Base-by-base conservation (phyloP, 352 stramenopile genomes). In the Elongisporangium undulatum region DNA sequence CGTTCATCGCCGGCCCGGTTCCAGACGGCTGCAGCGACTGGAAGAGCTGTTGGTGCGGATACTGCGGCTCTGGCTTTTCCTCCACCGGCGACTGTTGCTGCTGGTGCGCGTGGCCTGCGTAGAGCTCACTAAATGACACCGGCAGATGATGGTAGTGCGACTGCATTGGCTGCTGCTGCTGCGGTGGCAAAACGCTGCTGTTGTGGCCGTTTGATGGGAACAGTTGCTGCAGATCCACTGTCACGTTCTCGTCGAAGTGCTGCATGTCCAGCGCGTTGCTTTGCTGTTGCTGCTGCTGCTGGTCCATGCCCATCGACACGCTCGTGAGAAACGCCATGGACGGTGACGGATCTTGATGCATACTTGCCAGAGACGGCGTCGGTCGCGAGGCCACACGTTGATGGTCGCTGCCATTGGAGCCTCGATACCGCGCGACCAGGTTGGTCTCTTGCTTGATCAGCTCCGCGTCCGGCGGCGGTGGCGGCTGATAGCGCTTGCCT, bases 211-310 rank as follows among this genome's bases (percentile, higher is more conserved):
- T n/a, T 12, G 49, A 15, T 15, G 62, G 51, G 51, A 67, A 67
- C 24, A 67, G 49, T 52, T 67, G 62, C 57, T 67, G 62, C 4
- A 67, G 49, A 48, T 67, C 62, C 20, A 67, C 51, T 15, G 51
- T 59, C 20, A 45, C 51, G 2, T 56, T 53, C 24, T 67, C 62
- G 41, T 67, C 62, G 19, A 67, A 67, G 26, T 67, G 49, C 52
- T 67, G 62, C 41, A 67, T 10, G 20, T 67, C 62, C 13, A 67
- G 29, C 41, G 56, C 26, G 51, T 41, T 4, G 15, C 22, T 2
- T 41, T 41, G 29, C 5, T 41, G n/a, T n/a, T n/a, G n/a, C 29
- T 41, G 29, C 8, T 41, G 29, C 9, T 41, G 29, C 29, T 41
- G 29, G 29, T 41, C 29, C 29, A 41, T 41, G 29, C 29, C 29